Evolutionary conservation across 768 basidiomycete species (phyloP).

Genomic region (Boletus vermiculosoides): DNA sequence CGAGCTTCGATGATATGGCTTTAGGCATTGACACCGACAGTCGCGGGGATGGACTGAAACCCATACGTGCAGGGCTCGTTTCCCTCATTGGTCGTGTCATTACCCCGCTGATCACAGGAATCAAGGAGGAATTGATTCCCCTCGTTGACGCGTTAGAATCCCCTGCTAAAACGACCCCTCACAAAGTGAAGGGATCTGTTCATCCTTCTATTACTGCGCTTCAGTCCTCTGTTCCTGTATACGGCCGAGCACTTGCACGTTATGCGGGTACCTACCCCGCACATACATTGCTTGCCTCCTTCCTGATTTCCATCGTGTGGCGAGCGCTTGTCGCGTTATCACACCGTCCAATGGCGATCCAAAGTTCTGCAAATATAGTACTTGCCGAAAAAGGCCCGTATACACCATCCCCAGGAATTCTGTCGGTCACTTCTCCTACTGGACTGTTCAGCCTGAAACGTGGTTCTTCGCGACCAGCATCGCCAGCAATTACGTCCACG

Average conservation of each 20-base stretch:
- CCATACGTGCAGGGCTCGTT: slow-evolving; percentile 66
- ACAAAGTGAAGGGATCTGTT: slow-evolving; percentile 14
- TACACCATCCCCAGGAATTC: slow-evolving; percentile 40
- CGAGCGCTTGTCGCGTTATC: slow-evolving; percentile 68
- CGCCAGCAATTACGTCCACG: slow-evolving; percentile 45
- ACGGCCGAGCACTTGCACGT: slow-evolving; percentile 54
- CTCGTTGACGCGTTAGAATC: slow-evolving; percentile 62
- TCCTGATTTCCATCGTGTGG: slow-evolving; percentile 76
- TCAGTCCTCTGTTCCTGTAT: slow-evolving; percentile 59
- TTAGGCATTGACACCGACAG: slow-evolving; percentile 60
- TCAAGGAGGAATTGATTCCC: slow-evolving; percentile 60
- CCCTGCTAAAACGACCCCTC: slow-evolving; percentile 32
- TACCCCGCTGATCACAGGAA: slow-evolving; percentile 58
- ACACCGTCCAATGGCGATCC: slow-evolving; percentile 50
- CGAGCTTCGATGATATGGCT: slow-evolving; percentile 63
- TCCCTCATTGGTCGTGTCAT: slow-evolving; percentile 67
- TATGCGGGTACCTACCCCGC: slow-evolving; percentile 54
- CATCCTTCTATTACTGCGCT: slow-evolving; percentile 65
- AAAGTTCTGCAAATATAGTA: slow-evolving; percentile 36
- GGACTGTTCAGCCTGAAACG: slow-evolving; percentile 65
- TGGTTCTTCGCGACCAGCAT: slow-evolving; percentile 64
- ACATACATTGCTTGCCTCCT: slow-evolving; percentile 62
- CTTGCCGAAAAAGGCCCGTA: slow-evolving; percentile 44
- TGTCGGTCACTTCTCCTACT: slow-evolving; percentile 55
- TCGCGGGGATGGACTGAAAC: slow-evolving; percentile 67